A percentile compares a stretch with the other conserved stretches of the same genome.
Conservation (phyloP, 148 eudicot genomes). For the Cornus controversa region DNA sequence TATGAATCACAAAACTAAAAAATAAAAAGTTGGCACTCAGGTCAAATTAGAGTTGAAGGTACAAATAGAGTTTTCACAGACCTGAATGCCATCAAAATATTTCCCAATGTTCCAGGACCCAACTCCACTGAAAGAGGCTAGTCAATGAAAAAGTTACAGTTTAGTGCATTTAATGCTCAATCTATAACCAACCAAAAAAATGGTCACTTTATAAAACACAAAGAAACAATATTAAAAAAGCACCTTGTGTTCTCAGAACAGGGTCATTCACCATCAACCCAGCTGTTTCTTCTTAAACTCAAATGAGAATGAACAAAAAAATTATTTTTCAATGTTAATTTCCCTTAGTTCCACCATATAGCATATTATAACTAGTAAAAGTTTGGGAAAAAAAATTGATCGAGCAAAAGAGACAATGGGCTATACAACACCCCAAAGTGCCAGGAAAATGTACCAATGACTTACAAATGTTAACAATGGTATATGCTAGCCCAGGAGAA, state of each 20-base stretch:
- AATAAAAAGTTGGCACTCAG: neutral
- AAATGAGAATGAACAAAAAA: conserved; percentile 4
- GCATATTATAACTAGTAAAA: neutral
- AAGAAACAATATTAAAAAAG: neutral
- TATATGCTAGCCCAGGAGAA: neutral
- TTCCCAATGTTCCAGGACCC: conserved; percentile 96
- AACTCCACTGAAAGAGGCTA: conserved; percentile 97
- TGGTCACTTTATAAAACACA: neutral
- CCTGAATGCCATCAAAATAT: conserved; percentile 99
- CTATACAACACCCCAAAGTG: neutral
- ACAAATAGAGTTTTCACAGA: conserved; percentile 16
- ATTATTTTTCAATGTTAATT: neutral
- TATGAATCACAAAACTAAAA: neutral
- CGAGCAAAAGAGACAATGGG: neutral
- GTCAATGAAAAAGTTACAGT: conserved; percentile 10
- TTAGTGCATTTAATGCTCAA: neutral
- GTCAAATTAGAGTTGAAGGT: neutral
- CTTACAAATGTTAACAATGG: neutral
- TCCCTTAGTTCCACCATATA: neutral
- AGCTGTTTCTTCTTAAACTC: conserved; percentile 99
- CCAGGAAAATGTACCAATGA: neutral
- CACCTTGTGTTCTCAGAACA: conserved; percentile 96
- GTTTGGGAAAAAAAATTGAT: neutral
- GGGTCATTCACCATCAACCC: conserved; percentile 97
- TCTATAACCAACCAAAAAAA: neutral